Percentiles rank a stretch among this genome's conserved stretches.
Conservation (phyloP, 2,329 filamentous ascomycete genomes). For the Paracorniculantispora psalliotae region DNA sequence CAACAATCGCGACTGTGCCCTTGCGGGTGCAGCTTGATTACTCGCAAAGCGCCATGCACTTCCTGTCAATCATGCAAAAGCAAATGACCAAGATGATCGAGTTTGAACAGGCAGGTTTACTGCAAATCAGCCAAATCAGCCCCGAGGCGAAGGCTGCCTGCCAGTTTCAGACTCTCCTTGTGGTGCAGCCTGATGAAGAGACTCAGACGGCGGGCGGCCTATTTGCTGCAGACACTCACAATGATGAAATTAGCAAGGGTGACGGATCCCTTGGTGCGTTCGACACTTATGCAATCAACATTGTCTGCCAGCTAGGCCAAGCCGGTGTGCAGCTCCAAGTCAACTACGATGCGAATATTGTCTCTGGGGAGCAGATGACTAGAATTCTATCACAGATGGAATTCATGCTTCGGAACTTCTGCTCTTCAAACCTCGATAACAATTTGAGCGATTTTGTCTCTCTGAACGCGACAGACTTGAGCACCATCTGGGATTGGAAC, state of each 20-base stretch:
- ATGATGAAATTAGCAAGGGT: background rate
- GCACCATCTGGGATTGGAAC: constrained; percentile 14
- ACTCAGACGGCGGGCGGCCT: background rate
- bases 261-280: constrained; percentile 14
- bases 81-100: constrained; percentile 23
- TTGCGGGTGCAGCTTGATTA: constrained; percentile 16
- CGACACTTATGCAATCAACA: constrained; percentile 16
- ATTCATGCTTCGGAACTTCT: constrained; percentile 14
- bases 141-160: constrained; percentile 9
- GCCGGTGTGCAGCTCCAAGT: constrained; percentile 13
- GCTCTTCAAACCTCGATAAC: constrained; percentile 4
- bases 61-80: constrained; percentile 19
- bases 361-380: constrained; percentile 9
- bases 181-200: constrained; percentile 15
- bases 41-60: background rate
- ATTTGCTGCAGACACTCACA: constrained; percentile 5
- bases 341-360: constrained; percentile 15
- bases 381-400: constrained; percentile 12
- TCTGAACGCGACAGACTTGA: background rate
- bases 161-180: constrained; percentile 18
- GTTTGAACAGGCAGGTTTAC: constrained; percentile 25
- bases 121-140: constrained; percentile 23
- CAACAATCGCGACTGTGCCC: constrained; percentile 25
- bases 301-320: constrained; percentile 15
- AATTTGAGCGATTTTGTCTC: background rate